Evolutionary conservation across 192 early-diverging fungal species (phyloP), one percentile per base, ranked within the genome.

Genomic region (Coemansia sp.): DNA sequence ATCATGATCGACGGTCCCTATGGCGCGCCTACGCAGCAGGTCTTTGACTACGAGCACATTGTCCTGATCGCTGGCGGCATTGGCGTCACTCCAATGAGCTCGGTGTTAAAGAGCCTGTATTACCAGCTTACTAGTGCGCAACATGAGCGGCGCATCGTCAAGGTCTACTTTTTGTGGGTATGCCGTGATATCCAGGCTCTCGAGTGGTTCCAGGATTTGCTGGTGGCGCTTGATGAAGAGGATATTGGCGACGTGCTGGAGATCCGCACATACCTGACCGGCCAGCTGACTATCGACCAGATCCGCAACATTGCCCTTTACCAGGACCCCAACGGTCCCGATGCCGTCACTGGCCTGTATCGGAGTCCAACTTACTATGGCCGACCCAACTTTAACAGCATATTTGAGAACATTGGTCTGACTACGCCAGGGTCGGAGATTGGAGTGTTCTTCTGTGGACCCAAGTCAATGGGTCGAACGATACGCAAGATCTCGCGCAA

Each of bases 401-500:
- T 94, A 50, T 91, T 95, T 65, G 68, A 79, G 29, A 81, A 89
- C 46, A 79, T 90, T 20, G 83, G 83, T 12, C 83, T 71, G 39
- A 77, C 79, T 47, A 84, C 86, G 58, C 73, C 87, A 1, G 65
- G 76, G 2, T 72, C 85, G 0, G 87, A 91, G 44, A 87, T 95
- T 10, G 94, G 92, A 18, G 92, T 95, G 38, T 94, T 94, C 81
- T 93, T 90, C 79, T 95, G 94, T 72, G 94, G 94, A 8, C 92
- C 92, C 18, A 85, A 85, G 36, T 80, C 85, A 1, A 84, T 94
- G 79, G 90, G 88, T 58, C 82, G 87, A 40, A 78, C 74, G 24
- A 64, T 95, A 43, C 76, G 84, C 68, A 72, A 74, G 67, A 63
- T 76, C 38, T 66, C 81, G 64, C 73, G 74, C 61, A 75, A 70